Percentiles rank a stretch among this genome's conserved stretches.
phyloP scores from a whole-genome alignment of 208 protist genomes.

The Blechomonas ayalai region DNA sequence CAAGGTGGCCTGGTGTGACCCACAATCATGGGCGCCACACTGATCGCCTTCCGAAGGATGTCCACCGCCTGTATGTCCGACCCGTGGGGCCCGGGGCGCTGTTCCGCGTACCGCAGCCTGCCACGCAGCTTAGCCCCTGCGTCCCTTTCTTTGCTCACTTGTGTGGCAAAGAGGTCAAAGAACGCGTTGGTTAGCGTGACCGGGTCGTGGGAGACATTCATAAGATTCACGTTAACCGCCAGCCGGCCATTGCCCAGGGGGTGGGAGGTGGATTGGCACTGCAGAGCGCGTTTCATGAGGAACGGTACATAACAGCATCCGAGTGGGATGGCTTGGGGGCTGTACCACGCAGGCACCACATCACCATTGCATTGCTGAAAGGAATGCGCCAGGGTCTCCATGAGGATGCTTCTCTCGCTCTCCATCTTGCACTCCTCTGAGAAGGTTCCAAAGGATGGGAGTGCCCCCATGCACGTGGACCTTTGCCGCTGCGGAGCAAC shows the following conservation, averaged over 20 bases:
- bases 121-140: not conserved
- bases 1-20: conserved; percentile 35
- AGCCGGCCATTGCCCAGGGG: conserved; percentile 43
- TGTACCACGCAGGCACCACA: too few species aligned
- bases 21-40: conserved; percentile 54
- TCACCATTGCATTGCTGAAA: too few species aligned
- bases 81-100: conserved; percentile 29
- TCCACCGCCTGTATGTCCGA: conserved; percentile 41
- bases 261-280: conserved; percentile 39
- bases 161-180: conserved; percentile 65
- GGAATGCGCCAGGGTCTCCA: too few species aligned
- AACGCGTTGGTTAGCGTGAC: conserved; percentile 38
- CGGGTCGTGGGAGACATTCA: conserved; percentile 31
- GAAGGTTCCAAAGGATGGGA: too few species aligned
- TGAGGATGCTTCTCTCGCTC: too few species aligned
- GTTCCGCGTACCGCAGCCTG: conserved; percentile 26
- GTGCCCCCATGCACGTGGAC: too few species aligned
- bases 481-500: too few species aligned
- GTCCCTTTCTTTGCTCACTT: conserved; percentile 13
- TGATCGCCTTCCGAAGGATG: conserved; percentile 43
- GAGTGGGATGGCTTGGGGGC: conserved; percentile 9
- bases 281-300: conserved; percentile 20
- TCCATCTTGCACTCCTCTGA: too few species aligned
- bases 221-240: conserved; percentile 50
- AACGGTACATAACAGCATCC: conserved; percentile 46